phyloP scores from a whole-genome alignment of 225 moss, liverwort and hornwort genomes.

The Marchantia polymorpha region DNA sequence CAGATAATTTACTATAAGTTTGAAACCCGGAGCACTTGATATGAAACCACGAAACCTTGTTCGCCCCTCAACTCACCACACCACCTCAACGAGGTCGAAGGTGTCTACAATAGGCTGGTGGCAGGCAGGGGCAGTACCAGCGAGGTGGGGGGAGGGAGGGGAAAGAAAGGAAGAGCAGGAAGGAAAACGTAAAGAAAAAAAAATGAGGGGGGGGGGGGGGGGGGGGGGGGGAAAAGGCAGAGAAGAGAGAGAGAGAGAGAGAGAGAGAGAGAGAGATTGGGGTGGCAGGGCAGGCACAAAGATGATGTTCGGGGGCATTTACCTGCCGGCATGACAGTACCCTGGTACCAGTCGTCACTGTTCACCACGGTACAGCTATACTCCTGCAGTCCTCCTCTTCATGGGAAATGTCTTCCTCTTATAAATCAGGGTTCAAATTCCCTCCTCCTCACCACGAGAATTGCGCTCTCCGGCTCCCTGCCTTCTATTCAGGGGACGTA shows the following conservation, averaged over 20 bases:
- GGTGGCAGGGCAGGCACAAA: not conserved
- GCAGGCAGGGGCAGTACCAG: not conserved
- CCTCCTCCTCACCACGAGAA: not conserved
- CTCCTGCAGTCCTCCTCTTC: not conserved
- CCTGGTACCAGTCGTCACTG: not conserved
- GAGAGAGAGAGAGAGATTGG: not conserved
- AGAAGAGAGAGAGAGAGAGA: not conserved
- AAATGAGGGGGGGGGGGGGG: not conserved
- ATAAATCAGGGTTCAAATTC: conserved; percentile 5
- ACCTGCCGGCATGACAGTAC: conserved; percentile 3
- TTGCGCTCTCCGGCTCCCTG: not conserved
- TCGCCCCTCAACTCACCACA: too few relatives aligned
- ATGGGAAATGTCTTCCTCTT: not conserved
- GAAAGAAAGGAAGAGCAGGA: not conserved
- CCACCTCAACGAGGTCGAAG: too few relatives aligned
- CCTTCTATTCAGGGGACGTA: too few relatives aligned
- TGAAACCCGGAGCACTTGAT: too few relatives aligned
- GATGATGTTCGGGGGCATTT: not conserved
- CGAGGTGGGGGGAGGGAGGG: not conserved
- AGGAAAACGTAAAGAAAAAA: too few relatives aligned
- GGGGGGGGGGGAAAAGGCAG: not conserved
- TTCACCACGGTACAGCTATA: not conserved
- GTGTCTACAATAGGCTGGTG: not conserved
- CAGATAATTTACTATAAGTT: too few relatives aligned
- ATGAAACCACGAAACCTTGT: too few relatives aligned